Conservation (phyloP, 495 filamentous ascomycete species). For the Friedmanniomyces endolithicus region DNA sequence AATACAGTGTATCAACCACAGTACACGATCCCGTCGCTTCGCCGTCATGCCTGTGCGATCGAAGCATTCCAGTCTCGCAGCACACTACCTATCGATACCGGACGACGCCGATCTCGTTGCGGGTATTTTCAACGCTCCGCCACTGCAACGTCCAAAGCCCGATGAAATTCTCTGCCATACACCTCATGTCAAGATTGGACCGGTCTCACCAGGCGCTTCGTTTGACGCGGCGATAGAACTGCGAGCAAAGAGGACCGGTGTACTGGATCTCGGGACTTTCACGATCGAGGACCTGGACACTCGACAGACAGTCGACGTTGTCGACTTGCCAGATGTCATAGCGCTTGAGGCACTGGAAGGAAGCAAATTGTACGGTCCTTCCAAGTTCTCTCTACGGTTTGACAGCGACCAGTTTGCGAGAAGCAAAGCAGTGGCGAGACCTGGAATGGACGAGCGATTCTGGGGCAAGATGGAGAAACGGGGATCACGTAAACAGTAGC, state of each 20-base stretch:
- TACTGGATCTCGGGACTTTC: conserved; percentile 67
- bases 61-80: not conserved
- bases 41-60: not conserved
- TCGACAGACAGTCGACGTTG: conserved; percentile 70
- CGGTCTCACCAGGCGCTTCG: conserved; percentile 48
- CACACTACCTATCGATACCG: not conserved
- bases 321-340: conserved; percentile 64
- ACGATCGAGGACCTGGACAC: conserved; percentile 69
- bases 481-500: not conserved
- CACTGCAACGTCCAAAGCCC: conserved; percentile 26
- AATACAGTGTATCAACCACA: conserved; percentile 15
- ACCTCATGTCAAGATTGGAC: conserved; percentile 74
- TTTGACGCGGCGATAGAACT: conserved; percentile 70
- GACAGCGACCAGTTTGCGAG: not conserved
- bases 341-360: conserved; percentile 7
- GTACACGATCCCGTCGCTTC: conserved; percentile 2
- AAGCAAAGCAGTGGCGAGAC: not conserved
- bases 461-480: not conserved
- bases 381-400: not conserved
- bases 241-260: conserved; percentile 59
- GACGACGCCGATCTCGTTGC: not conserved
- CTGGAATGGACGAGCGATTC: not conserved
- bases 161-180: conserved; percentile 70
- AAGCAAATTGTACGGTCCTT: not conserved
- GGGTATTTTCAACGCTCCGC: not conserved